These are phyloP conservation scores for Boletus huronensis DNA, from an alignment of 768 basidiomycete species.

Conservation along the genomic window DNA sequence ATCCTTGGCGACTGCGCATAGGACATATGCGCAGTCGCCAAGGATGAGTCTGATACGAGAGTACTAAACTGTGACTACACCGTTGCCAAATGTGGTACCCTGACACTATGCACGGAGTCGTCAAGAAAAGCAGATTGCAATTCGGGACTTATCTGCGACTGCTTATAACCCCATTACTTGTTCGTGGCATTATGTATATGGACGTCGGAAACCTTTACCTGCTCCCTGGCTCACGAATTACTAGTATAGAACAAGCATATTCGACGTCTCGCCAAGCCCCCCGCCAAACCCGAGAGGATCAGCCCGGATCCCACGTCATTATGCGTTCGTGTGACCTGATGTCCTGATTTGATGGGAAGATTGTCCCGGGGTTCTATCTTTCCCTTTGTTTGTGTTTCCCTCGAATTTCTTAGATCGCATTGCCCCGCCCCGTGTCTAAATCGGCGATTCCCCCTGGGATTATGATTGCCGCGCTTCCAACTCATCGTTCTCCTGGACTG, in stretches of 20 bases:
- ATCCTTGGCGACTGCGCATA: background rate
- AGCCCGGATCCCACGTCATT: slow-evolving; percentile 25
- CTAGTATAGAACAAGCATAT: background rate
- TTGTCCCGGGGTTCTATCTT: slow-evolving; percentile 7
- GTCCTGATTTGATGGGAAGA: slow-evolving; percentile 17
- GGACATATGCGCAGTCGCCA: background rate
- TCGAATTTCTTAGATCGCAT: slow-evolving; percentile 14
- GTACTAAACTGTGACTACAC: background rate
- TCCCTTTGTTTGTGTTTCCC: slow-evolving; percentile 13
- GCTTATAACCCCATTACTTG: background rate
- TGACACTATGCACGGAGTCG: background rate
- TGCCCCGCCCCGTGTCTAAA: slow-evolving; percentile 5
- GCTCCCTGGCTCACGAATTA: background rate
- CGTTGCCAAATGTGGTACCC: background rate
- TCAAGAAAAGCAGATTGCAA: background rate
- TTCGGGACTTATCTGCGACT: background rate
- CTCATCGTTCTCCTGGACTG: slow-evolving; percentile 4
- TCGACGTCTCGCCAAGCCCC: slow-evolving; percentile 9
- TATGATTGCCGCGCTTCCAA: slow-evolving; percentile 2
- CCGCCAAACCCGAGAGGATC: background rate
- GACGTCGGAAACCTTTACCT: background rate
- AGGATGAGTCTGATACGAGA: background rate
- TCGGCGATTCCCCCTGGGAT: slow-evolving; percentile 10
- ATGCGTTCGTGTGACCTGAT: slow-evolving; percentile 16
- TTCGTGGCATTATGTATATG: background rate